A percentile compares a stretch with the other conserved stretches of the same genome.
These are phyloP conservation scores for Mortierella sp. DNA, from an alignment of 371 early-diverging fungal species.

Conservation along the genomic window DNA sequence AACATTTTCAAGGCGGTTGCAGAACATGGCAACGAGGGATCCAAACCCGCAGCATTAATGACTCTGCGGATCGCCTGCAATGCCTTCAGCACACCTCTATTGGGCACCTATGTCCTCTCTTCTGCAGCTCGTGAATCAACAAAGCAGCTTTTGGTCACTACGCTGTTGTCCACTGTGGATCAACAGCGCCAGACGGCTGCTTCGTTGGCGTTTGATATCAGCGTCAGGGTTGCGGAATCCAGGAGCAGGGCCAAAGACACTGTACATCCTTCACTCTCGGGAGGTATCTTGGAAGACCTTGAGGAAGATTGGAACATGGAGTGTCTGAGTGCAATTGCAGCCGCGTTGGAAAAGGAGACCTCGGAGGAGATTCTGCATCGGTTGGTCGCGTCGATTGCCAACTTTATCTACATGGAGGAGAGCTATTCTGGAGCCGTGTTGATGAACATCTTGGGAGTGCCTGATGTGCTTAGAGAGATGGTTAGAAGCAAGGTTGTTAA, in stretches of 20 bases:
- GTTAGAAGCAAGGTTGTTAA: conserved; percentile 33
- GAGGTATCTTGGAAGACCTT: conserved; percentile 52
- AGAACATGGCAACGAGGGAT: conserved; percentile 36
- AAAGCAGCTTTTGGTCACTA: conserved; percentile 73
- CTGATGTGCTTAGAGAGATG: conserved; percentile 27
- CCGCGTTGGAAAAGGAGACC: conserved; percentile 72
- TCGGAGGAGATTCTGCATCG: conserved; percentile 60
- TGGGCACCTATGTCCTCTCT: conserved; percentile 69
- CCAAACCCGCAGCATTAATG: conserved; percentile 65
- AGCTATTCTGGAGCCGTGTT: conserved; percentile 34
- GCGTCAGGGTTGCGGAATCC: conserved; percentile 61
- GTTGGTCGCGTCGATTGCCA: conserved; percentile 45
- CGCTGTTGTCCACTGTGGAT: conserved; percentile 68
- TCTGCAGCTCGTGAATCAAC: conserved; percentile 65
- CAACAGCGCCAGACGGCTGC: conserved; percentile 77
- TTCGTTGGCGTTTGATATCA: conserved; percentile 77
- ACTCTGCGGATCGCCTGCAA: conserved; percentile 77
- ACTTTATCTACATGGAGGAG: conserved; percentile 50
- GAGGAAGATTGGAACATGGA: conserved; percentile 83
- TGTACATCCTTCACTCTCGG: conserved; percentile 51
- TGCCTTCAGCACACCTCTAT: conserved; percentile 62
- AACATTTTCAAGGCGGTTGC: conserved; percentile 52
- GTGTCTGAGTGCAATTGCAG: conserved; percentile 72
- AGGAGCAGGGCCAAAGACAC: conserved; percentile 52
- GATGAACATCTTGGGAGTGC: conserved; percentile 41